A percentile compares a stretch with the other conserved stretches of the same genome.
These are phyloP conservation scores for Metschnikowia similis DNA, from an alignment of 805 yeast genomes.

Conservation along the genomic window DNA sequence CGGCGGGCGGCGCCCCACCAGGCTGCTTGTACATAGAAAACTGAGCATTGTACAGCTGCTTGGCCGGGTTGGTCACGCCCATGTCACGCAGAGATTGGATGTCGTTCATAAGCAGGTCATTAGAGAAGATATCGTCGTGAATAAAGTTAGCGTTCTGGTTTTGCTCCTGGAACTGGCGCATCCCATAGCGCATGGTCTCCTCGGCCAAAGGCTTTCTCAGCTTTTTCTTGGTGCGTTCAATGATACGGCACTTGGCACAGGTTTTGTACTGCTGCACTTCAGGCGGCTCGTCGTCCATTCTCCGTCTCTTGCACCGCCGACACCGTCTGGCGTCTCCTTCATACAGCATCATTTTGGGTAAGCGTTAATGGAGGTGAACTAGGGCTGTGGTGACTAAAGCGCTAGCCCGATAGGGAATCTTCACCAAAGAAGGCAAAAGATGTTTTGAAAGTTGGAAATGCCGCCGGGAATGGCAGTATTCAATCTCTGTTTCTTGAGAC, in stretches of 20 bases:
- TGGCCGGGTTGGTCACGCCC: conserved; percentile 9
- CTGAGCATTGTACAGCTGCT: conserved; percentile 15
- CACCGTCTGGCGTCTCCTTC: conserved; percentile 35
- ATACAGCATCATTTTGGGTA: conserved; percentile 17
- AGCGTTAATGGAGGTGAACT: not conserved
- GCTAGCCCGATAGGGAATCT: too few relatives aligned
- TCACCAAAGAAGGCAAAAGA: too few relatives aligned
- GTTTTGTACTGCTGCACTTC: conserved; percentile 55
- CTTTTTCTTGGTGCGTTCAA: conserved; percentile 45
- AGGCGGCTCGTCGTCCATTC: conserved; percentile 52
- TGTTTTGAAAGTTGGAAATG: too few relatives aligned
- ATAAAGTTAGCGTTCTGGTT: conserved; percentile 28
- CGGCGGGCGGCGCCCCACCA: not conserved
- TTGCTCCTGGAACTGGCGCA: conserved; percentile 42
- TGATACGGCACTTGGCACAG: conserved; percentile 55
- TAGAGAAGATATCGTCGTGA: conserved; percentile 27
- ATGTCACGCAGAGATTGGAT: conserved; percentile 12
- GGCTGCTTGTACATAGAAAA: conserved; percentile 13
- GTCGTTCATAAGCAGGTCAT: conserved; percentile 20
- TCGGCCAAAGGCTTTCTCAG: conserved; percentile 44
- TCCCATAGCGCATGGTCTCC: conserved; percentile 43
- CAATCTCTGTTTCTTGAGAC: too few relatives aligned
- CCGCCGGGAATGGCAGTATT: too few relatives aligned
- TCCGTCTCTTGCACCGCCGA: conserved; percentile 55
- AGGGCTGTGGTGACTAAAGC: too few relatives aligned